phyloP scores from a whole-genome alignment of 352 stramenopile genomes.

The Stramenopiles sp. region DNA sequence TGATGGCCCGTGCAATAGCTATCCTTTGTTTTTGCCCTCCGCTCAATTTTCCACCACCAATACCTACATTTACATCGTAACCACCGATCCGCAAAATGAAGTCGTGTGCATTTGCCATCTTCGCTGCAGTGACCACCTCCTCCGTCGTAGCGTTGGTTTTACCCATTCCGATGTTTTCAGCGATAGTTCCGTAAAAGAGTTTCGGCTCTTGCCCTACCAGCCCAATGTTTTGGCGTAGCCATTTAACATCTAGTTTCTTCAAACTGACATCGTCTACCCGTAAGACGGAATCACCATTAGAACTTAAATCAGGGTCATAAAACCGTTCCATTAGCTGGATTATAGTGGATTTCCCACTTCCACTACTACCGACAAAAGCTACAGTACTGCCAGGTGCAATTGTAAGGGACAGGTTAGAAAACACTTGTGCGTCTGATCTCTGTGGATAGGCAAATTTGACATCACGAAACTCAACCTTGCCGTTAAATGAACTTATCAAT shows the following conservation, averaged over 20 bases:
- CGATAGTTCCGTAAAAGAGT: slow-evolving; percentile 50
- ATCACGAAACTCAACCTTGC: slow-evolving; percentile 53
- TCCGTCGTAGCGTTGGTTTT: slow-evolving; percentile 34
- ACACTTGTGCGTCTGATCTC: slow-evolving; percentile 38
- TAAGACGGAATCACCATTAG: slow-evolving; percentile 36
- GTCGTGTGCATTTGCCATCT: slow-evolving; percentile 33
- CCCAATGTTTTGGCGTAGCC: slow-evolving; percentile 52
- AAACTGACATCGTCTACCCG: slow-evolving; percentile 47
- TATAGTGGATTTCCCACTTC: slow-evolving; percentile 56
- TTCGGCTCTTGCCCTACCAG: slow-evolving; percentile 61
- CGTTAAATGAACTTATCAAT: no score
- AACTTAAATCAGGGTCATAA: no score
- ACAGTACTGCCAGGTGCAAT: slow-evolving; percentile 52
- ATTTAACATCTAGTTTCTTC: slow-evolving; percentile 37
- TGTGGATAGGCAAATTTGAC: slow-evolving; percentile 71
- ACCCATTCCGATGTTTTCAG: slow-evolving; percentile 62
- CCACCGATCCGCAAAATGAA: slow-evolving; percentile 83
- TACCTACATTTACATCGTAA: slow-evolving; percentile 88
- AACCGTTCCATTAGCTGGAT: slow-evolving; percentile 55
- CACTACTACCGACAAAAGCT: slow-evolving; percentile 54
- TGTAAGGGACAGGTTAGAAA: slow-evolving; percentile 40
- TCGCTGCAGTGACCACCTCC: slow-evolving; percentile 36
- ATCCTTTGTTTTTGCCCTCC: slow-evolving; percentile 93
- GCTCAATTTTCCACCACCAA: slow-evolving; percentile 85
- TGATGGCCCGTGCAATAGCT: slow-evolving; percentile 77